Evolutionary conservation across 1,284 basidiomycete species (phyloP), one percentile per base, ranked within the genome.

Genomic region (Puccinia hordei): DNA sequence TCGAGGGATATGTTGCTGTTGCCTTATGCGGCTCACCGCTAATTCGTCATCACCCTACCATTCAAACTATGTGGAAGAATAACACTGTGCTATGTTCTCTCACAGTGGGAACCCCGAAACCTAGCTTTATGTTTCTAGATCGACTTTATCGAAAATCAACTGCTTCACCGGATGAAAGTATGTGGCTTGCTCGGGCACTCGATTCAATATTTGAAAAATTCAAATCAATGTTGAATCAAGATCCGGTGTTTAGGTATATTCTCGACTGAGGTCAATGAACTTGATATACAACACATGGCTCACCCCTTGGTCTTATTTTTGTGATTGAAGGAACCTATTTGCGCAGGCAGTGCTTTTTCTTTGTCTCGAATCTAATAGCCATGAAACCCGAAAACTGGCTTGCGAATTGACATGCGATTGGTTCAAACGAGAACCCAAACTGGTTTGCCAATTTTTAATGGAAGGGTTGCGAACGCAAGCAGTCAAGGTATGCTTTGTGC

Each of bases 81-180:
- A 86, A 86, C 68, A 71, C 85, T 0, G 83, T 84, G 0, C 76
- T 88, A 51, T 83, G 81, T 8, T 82, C 87, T 33, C 83, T 86
- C 24, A 44, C 46, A 0, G 85, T 88, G 8, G 82, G 84, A 6
- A 86, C 87, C 22, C 82, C 83, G 33, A 96, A 94, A 84, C 92
- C 93, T 0, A 91, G 92, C 0, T 96, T 96, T 87, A 85, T 97
- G 55, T 84, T 95, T 27, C 93, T 90, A 89, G 93, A 95, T 80
- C 94, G 92, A 85, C 90, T 93, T 0, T 94, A 94, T 84, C 89
- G 90, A 79, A 94, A 93, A 85, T 83, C 92, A 6, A 87, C 87
- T 6, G 88, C 90, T 6, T 57, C 71, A 53, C 83, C 86, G 0
- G 89, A 90, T 24, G 94, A 95, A 44, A 90, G 93, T 82, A 84